Evolutionary conservation across 768 basidiomycete genomes (phyloP), one percentile per base, ranked within the genome.

Genomic region (Leccinum rimulosum): DNA sequence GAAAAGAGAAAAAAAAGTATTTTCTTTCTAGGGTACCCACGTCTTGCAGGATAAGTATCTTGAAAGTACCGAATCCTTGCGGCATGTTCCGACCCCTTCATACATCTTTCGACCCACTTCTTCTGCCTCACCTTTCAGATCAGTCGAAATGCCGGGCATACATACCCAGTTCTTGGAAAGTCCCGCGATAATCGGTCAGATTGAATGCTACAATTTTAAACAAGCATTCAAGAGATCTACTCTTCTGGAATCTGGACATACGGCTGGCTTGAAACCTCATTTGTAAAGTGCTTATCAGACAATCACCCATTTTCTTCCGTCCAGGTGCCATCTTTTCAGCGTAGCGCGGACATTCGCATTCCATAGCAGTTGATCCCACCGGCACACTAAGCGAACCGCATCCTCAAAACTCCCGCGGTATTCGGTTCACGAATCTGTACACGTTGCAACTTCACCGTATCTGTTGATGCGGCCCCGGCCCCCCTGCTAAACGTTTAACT

Each of bases 401-500:
- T 35, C 31, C 50, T 17, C 43, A 31, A 33, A 30, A 40, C 33
- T 31, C 22, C 64, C 54, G 49, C 56, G 48, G 52, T 48, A 35
- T 48, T 35, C 50, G 19, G 33, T 30, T 56, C 15, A 31, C 25
- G 22, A 28, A 45, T 48, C 45, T 28, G 61, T 1, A 48, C 54
- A 57, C 31, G 59, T 52, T 38, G 22, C 36, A 14, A 5, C 27
- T 33, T 43, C 49, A 38, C 49, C 22, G 38, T 52, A 40, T 50
- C 52, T 28, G 14, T 50, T 55, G 54, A 56, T 40, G 31, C 0
- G 31, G 35, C 31, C 33, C 61, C 62, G 61, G 62, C 17, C 58
- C 30, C 27, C 45, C 57, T 70, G 65, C 54, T 54, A 64, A 72
- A 71, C 64, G 72, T 63, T 58, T 72, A 70, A 71, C 65, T 59